Base-by-base conservation (phyloP, 495 filamentous ascomycete genomes). In the Aspergillus carlsbadensis region DNA sequence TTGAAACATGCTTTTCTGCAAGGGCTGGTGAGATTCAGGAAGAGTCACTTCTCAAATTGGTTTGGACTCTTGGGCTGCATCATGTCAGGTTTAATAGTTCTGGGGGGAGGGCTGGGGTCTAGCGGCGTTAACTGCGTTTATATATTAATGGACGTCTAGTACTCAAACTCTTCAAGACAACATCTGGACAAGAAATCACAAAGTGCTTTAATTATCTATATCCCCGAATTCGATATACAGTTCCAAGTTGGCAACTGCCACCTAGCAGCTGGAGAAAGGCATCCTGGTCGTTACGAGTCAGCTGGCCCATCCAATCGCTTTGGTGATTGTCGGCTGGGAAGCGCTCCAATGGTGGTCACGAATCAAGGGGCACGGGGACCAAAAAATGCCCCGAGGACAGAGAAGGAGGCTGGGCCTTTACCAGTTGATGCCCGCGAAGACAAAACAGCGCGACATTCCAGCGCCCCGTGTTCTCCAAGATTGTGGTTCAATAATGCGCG, bases 291-390 rank as follows among this genome's bases (percentile, higher is more conserved):
- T 4, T 4, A 43, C 10, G 45, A 51, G 55, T 58, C 52, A 62
- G 29, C 56, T 33, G 60, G 47, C 53, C n/a, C 33, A 26, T 22
- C 46, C 33, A 44, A 26, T 36, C 29, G 31, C 18, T 7, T 36
- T 36, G 41, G 14, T 29, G 42, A 13, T 29, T 14, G 24, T 24
- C 14, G n/a, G 21, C 42, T 45, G 42, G 42, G 6, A 10, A 26
- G 17, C 24, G 26, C 35, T 11, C 56, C 56, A 63, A 59, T 59
- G 3, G 42, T 59, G 41, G 46, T 45, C 56, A 49, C 24, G 37
- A 49, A 56, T 43, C 36, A 47, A 45, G 49, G 44, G 60, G 54
- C 56, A 47, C 44, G 47, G 47, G 34, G 18, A 43, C 35, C 26
- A 22, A 36, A 21, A 45, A 44, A 57, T 37, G 22, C 31, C 18